Base-by-base conservation (phyloP, 106 monocot genomes). In the Amphibolis antarctica region DNA sequence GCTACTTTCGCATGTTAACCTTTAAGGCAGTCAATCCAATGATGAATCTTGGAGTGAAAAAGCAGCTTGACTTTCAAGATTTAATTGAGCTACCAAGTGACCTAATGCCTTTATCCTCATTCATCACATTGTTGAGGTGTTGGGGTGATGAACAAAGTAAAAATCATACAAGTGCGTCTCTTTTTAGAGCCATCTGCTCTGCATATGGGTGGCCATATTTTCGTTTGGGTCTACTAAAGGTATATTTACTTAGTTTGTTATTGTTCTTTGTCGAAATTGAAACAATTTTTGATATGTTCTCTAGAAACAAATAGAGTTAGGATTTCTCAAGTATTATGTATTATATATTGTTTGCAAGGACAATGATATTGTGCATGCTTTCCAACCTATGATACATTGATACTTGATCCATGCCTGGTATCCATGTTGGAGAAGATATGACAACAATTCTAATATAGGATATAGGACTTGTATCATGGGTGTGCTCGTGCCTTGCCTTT, bases 141-240 rank as follows among this genome's bases (percentile, higher is more conserved):
- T 83, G 83, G 83, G 26, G 63, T 44, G 70, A 47, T 73, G 79
- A 79, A 65, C 59, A 79, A 59, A 44, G 29, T 60, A 74, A 47
- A 36, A 10, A 63, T 42, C 19, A 47, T 15, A 55, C 48, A 44
- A 42, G 54, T 22, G 44, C 66, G 17, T 79, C 76, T 44, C 31
- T 83, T 57, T 70, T 83, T 63, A 66, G 57, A 62, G 69, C 67
- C 18, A 72, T 83, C 18, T 79, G 44, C 55, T 21, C 65, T 76
- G 72, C 83, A 13, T 83, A 83, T 76, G 83, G 83, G 48, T 83
- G 76, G 76, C 59, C 79, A 24, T 83, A 83, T 68, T 67, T 83
- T 55, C 47, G 83, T 58, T 60, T 83, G 44, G 79, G 83, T 63
- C 6, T 79, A 63, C 29, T 83, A 51, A 83, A 79, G 79, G 83